Base-by-base conservation (phyloP, 163 green algal genomes). In the Coccomyxa subellipsoidea region DNA sequence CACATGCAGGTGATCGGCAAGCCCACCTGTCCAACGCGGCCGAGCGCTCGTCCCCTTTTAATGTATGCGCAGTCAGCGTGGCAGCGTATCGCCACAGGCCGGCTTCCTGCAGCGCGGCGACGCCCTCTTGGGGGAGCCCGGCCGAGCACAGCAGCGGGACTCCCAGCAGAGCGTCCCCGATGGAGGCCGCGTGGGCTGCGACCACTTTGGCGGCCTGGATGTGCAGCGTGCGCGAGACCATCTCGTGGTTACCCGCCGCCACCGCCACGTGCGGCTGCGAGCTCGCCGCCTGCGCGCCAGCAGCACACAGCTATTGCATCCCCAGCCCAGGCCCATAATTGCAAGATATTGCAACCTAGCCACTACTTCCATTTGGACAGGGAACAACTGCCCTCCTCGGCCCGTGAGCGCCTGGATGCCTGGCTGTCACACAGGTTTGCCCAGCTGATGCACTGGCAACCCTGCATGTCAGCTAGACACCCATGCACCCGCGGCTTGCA, bases 111-210 rank as follows among this genome's bases (percentile, higher is more conserved):
- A 91, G 88, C n/a, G 90, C 32, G 7, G 53, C 59, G 9, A 86
- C 84, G 0, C 85, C 90, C n/a, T 92, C 90, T 10, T 80, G 35
- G 1, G 78, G 59, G 70, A 87, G 79, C 5, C 84, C 84, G 87
- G 81, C 93, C 8, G 92, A 91, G 85, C 88, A 94, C 59, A 96
- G 91, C 59, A 98, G 89, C 6, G 93, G 92, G 32, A 97, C 93
- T 0, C 89, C 91, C 75, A 97, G 89, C 85, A 97, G 88, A 29
- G 82, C 81, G 81, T 98, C 94, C 2, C 94, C 94, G 40, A 94
- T 85, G 23, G 73, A 87, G n/a, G 92, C 90, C 10, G 92, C 92
- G 78, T 97, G 93, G 4, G 94, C 94, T 0, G 93, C 87, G 31
- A 96, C 87, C 38, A 94, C 91, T 85, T 95, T 96, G 77, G 91